Evolutionary conservation across 148 eudicot genomes (phyloP).

Genomic region (Agrostemma githago): DNA sequence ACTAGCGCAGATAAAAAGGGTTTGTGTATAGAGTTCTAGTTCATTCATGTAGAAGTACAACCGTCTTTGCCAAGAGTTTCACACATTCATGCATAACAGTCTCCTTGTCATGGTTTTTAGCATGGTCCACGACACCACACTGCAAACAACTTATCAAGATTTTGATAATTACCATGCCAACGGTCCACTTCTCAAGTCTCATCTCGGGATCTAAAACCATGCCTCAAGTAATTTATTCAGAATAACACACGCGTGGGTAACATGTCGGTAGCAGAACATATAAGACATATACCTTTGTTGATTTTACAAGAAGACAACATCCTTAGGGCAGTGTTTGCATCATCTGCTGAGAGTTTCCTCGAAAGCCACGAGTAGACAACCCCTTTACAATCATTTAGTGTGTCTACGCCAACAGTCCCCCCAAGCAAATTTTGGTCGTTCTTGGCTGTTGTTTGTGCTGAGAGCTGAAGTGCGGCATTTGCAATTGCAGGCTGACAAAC

Average conservation of each 20-base stretch:
- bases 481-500: slow-evolving; percentile 77
- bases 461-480: slow-evolving; percentile 70
- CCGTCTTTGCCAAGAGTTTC: background rate
- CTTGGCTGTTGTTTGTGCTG: slow-evolving; percentile 30
- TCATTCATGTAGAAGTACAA: background rate
- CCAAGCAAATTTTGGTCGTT: slow-evolving; percentile 37
- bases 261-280: slow-evolving; percentile 1
- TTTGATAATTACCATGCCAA: background rate
- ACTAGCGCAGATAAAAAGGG: background rate
- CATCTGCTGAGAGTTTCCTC: slow-evolving; percentile 63
- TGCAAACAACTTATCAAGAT: background rate
- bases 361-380: slow-evolving; percentile 89
- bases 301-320: slow-evolving; percentile 80
- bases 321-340: slow-evolving; percentile 68
- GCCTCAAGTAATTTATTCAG: background rate
- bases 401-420: slow-evolving; percentile 36
- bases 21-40: background rate
- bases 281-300: slow-evolving; percentile 60
- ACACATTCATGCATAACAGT: background rate
- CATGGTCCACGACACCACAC: background rate
- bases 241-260: slow-evolving; percentile 1
- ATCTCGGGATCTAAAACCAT: background rate
- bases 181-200: background rate
- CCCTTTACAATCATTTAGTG: slow-evolving; percentile 77
- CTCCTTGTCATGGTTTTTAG: background rate